Percentiles rank a stretch among this genome's conserved stretches.
Evolutionary conservation across 495 filamentous ascomycete genomes (phyloP).

Genomic region (Penicillium dipodomyicola): DNA sequence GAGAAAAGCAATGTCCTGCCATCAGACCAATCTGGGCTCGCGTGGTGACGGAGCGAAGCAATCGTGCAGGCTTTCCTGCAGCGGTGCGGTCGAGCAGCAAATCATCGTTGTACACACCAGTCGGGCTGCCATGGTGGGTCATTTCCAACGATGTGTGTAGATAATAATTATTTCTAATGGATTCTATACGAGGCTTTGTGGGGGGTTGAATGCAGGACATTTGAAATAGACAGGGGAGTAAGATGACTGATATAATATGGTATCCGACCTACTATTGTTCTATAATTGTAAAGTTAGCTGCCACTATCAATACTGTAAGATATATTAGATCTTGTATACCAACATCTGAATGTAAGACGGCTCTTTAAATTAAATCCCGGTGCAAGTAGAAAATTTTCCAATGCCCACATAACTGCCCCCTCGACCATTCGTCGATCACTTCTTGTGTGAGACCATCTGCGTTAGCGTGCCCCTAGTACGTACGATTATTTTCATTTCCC

Average conservation of each 20-base stretch:
- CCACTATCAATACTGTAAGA: neutral
- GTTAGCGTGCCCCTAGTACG: slow-evolving; percentile 32
- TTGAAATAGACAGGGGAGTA: neutral
- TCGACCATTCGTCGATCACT: slow-evolving; percentile 40
- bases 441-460: slow-evolving; percentile 29
- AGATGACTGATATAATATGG: neutral
- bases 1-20: slow-evolving; percentile 1
- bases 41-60: slow-evolving; percentile 24
- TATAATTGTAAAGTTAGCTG: neutral
- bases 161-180: slow-evolving; percentile 4
- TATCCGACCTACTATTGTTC: neutral
- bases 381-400: slow-evolving; percentile 14
- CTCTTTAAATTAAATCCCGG: neutral
- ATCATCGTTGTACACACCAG: slow-evolving; percentile 43
- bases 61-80: slow-evolving; percentile 26
- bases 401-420: slow-evolving; percentile 15
- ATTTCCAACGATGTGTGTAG: slow-evolving; percentile 20
- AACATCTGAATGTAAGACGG: neutral
- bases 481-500: slow-evolving; percentile 24
- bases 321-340: neutral
- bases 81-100: slow-evolving; percentile 28
- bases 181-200: neutral
- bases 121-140: slow-evolving; percentile 27
- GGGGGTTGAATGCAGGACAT: neutral
- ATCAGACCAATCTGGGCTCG: slow-evolving; percentile 24